These are phyloP conservation scores for Paramecium sonneborni DNA, from an alignment of 73 alveolate genomes.

Conservation along the genomic window DNA sequence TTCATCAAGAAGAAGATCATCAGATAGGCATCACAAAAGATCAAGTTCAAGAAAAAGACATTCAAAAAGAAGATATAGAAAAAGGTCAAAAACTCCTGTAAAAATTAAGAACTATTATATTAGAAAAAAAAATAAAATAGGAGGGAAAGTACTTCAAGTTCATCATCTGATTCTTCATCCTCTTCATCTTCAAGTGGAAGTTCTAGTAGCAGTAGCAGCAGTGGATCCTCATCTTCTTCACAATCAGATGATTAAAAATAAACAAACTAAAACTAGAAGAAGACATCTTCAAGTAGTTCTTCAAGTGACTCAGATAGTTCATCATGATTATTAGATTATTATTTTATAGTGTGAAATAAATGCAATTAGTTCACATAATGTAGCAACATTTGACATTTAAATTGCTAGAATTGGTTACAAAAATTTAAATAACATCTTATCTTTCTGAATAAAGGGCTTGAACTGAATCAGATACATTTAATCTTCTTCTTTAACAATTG, in stretches of 20 bases:
- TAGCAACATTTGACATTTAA: background rate
- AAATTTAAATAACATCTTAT: background rate
- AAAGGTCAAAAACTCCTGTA: constrained; percentile 16
- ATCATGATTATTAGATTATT: constrained; percentile 36
- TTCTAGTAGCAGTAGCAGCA: constrained; percentile 19
- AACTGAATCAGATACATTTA: background rate
- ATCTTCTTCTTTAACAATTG: background rate
- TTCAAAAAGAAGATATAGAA: background rate
- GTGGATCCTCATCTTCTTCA: constrained; percentile 26
- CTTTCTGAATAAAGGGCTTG: background rate
- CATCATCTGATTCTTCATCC: constrained; percentile 38
- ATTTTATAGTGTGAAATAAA: background rate
- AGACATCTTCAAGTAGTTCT: constrained; percentile 17
- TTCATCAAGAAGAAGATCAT: background rate
- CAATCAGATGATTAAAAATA: background rate
- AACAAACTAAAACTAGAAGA: background rate
- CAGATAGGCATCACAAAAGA: constrained; percentile 1
- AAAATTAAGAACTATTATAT: background rate
- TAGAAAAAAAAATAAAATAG: constrained; percentile 10
- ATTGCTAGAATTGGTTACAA: background rate
- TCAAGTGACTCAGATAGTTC: constrained; percentile 41
- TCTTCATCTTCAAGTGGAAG: constrained; percentile 45
- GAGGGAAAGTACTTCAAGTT: background rate
- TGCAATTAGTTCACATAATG: background rate
- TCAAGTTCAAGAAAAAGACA: constrained; percentile 26